Percentiles rank a stretch among this genome's conserved stretches.
These are phyloP conservation scores for Athelia psychrophila DNA, from an alignment of 1,284 basidiomycete genomes.

Conservation along the genomic window DNA sequence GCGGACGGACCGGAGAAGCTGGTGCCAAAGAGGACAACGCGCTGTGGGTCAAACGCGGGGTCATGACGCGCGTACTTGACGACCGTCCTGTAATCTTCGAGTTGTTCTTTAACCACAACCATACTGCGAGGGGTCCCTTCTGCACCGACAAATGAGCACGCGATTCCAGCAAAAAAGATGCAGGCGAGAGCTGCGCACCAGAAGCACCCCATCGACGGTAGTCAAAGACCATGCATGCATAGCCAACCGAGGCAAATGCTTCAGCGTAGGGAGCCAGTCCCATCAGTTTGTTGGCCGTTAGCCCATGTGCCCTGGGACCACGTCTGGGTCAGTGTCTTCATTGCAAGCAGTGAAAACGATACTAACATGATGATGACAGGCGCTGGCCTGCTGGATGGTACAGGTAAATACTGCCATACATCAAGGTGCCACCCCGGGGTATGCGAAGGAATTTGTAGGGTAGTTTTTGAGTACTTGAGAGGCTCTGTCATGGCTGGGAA, in stretches of 20 bases:
- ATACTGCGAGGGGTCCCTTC: slow-evolving; percentile 32
- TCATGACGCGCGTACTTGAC: slow-evolving; percentile 31
- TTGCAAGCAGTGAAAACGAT: neutral
- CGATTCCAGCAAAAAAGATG: neutral
- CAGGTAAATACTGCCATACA: slow-evolving; percentile 32
- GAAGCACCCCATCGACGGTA: slow-evolving; percentile 38
- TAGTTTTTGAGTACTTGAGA: neutral
- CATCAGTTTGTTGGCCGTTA: slow-evolving; percentile 30
- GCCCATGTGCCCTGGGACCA: slow-evolving; percentile 30
- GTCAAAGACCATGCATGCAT: slow-evolving; percentile 36
- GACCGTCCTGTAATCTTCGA: slow-evolving; percentile 37
- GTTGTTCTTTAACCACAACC: slow-evolving; percentile 30
- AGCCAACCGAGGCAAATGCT: slow-evolving; percentile 28
- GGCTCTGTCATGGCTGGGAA: too few species aligned
- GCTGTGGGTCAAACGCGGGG: slow-evolving; percentile 27
- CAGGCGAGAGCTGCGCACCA: slow-evolving; percentile 17
- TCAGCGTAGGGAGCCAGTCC: slow-evolving; percentile 30
- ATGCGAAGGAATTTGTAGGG: slow-evolving; percentile 29
- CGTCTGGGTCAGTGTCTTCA: neutral
- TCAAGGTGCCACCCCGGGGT: slow-evolving; percentile 33
- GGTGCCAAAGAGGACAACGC: slow-evolving; percentile 33
- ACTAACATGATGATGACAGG: slow-evolving; percentile 35
- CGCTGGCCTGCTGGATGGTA: slow-evolving; percentile 7
- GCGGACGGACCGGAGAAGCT: slow-evolving; percentile 25
- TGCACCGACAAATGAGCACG: slow-evolving; percentile 7